Evolutionary conservation across 1,284 basidiomycete species (phyloP).

Genomic region (Trametes polyzona): DNA sequence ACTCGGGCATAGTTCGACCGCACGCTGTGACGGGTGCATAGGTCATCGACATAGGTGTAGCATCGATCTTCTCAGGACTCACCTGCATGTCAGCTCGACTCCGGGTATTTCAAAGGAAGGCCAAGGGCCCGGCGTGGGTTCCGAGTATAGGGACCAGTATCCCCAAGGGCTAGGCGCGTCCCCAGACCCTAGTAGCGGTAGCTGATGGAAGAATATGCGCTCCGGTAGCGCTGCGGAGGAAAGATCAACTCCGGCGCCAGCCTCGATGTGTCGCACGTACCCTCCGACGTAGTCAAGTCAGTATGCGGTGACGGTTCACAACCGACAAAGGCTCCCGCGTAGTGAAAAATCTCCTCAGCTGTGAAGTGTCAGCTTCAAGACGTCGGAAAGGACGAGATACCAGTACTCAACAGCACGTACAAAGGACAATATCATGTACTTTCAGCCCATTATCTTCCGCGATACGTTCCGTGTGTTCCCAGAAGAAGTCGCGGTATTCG

Average conservation of each 20-base stretch:
- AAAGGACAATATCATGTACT: conserved; percentile 10
- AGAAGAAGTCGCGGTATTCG: conserved; percentile 21
- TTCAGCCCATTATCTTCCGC: conserved; percentile 1
- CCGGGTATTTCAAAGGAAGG: conserved; percentile 4
- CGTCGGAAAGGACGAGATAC: too few species aligned
- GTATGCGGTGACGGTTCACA: not conserved
- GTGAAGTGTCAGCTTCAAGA: not conserved
- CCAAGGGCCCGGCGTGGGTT: conserved; percentile 13
- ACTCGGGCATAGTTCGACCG: conserved; percentile 13
- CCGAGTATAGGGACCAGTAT: conserved; percentile 13
- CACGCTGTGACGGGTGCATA: not conserved
- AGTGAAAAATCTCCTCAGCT: conserved; percentile 18
- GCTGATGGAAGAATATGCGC: conserved; percentile 17
- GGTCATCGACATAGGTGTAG: not conserved
- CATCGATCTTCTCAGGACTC: not conserved
- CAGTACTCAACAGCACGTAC: not conserved
- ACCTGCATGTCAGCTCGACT: conserved; percentile 15
- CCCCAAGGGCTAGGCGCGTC: conserved; percentile 16
- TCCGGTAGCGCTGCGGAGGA: not conserved
- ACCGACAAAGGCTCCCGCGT: conserved; percentile 2
- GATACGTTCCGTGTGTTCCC: conserved; percentile 11
- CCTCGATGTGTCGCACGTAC: not conserved
- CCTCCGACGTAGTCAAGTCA: not conserved
- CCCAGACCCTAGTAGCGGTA: conserved; percentile 3
- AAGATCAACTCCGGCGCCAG: not conserved